These are phyloP conservation scores for Pseudotsuga menziesii DNA, from an alignment of 75 land plant genomes.

Conservation along the genomic window DNA sequence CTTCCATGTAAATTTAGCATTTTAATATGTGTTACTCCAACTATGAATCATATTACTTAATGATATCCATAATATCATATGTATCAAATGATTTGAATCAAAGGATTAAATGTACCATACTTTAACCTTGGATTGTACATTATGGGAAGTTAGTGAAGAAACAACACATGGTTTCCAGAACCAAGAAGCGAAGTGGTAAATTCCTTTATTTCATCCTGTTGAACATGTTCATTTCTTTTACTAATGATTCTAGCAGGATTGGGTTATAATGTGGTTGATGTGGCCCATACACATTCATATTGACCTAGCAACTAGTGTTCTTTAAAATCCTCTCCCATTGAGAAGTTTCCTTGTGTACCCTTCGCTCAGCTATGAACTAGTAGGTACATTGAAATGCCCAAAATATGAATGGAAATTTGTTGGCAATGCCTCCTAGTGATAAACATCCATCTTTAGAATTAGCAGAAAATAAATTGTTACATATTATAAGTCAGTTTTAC, in stretches of 20 bases:
- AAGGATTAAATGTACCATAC: too few relatives aligned
- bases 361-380: neutral
- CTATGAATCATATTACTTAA: too few relatives aligned
- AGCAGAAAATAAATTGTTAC: neutral
- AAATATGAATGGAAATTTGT: neutral
- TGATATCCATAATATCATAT: too few relatives aligned
- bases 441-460: neutral
- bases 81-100: too few relatives aligned
- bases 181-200: too few relatives aligned
- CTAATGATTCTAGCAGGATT: neutral
- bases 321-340: neutral
- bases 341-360: neutral
- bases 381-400: neutral
- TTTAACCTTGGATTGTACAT: too few relatives aligned
- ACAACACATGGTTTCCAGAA: too few relatives aligned
- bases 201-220: constrained; percentile 5
- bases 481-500: neutral
- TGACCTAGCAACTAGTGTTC: neutral
- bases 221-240: constrained; percentile 8
- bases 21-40: too few relatives aligned
- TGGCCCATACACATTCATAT: neutral
- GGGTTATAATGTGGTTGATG: neutral
- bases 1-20: too few relatives aligned
- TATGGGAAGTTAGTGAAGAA: too few relatives aligned
- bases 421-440: neutral